Evolutionary conservation across 306 rosid species (phyloP), one percentile per base, ranked within the genome.

Genomic region (Prunus kanzakura): DNA sequence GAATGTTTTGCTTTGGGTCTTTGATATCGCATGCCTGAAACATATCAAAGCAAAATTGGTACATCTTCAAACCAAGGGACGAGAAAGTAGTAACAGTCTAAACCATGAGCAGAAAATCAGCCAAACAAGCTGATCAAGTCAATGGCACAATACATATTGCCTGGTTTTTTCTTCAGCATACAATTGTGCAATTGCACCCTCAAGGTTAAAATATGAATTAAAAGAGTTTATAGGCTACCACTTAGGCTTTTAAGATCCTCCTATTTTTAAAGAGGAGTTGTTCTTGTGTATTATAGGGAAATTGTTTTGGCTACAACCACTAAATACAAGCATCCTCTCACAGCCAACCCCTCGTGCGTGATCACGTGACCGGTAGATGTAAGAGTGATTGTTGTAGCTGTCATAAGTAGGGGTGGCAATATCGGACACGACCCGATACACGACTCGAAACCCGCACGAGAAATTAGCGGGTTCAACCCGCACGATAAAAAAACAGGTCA

Each of bases 11-110:
- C 80, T 77, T 90, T 41, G 95, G 97, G 78, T 95, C 98, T 80
- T 95, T 95, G 56, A 95, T 88, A 78, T 92, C 96, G 80, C 98
- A 92, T 52, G 96, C 97, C 98, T 92, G 89, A 54, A 69, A 32
- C 51, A 50, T 13, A 70, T 71, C 20, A 46, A 46, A 46, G 3
- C 20, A 52, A 72, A 60, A 55, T 29, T 27, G 13, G 32, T 16
- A 49, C 45, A 52, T 35, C 20, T 46, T 73, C 74, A 47, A 60
- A 30, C 8, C 20, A 14, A 41, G 12, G 19, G 25, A 25, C 6
- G 1, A 49, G 15, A 1, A 2, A 29, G 27, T 16, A 19, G 64
- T 29, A 14, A 8, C 14, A 62, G 62, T n/a, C 41, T 62, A 30
- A 19, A 56, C 11, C 5, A 51, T 1, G 19, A 4, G n/a, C 56